Base-by-base conservation (phyloP, 768 basidiomycete genomes). In the Daedalea quercina region DNA sequence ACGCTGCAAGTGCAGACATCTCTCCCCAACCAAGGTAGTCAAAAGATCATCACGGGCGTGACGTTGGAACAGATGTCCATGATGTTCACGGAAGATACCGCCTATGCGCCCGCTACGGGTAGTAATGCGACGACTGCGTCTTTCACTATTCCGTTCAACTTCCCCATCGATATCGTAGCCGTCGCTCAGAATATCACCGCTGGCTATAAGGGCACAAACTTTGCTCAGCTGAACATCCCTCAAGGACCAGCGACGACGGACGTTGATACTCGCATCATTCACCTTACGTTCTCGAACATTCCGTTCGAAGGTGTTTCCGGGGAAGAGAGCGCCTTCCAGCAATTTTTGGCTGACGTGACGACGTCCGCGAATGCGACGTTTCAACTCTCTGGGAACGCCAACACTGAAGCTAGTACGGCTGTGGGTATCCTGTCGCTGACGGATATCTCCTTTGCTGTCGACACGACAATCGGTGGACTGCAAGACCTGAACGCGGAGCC, bases 61-160 rank as follows among this genome's bases (percentile, higher is more conserved):
- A 61, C 63, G 45, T 71, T 89, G 37, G 79, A 83, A 53, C 69
- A 85, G 58, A 68, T 87, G 55, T 69, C 76, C 35, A 66, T 89
- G 41, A 56, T 78, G 54, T 87, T 88, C 65, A 78, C 81, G 0
- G 63, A 76, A 51, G 66, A 67, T n/a, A 76, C 78, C 0, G 76
- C 82, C 15, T 88, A 80, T 57, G 66, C 62, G 44, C 87, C 87
- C 3, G 54, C 70, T 13, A 77, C 84, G 19, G 77, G 80, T 51
- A 85, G 81, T 57, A 73, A 76, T 50, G 74, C 76, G 33, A 81
- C 84, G 1, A 76, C 77, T 19, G 83, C 82, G 0, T 73, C 78
- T 0, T 89, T 89, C 67, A 76, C 75, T 15, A 68, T 88, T 1
- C 87, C 85, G 2, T 88, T 88, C 58, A 73, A 66, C 15, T 87